A percentile compares a stretch with the other conserved stretches of the same genome.
Conservation (phyloP, 768 basidiomycete species). For the Naganishia vishniacii region DNA sequence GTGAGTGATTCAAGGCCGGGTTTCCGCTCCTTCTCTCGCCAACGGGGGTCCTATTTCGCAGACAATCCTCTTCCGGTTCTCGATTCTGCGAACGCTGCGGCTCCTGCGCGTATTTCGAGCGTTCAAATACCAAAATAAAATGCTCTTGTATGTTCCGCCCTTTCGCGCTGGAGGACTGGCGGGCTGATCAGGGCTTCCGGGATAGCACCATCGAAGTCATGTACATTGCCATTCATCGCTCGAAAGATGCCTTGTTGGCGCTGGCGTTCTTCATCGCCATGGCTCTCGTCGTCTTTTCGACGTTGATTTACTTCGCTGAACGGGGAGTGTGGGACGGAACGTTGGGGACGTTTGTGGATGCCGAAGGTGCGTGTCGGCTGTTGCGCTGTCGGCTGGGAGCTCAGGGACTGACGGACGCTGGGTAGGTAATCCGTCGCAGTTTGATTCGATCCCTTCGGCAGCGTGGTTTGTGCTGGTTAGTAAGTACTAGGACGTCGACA, state of each 20-base stretch:
- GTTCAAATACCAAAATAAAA: slow-evolving; percentile 60
- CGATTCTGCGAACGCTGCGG: slow-evolving; percentile 82
- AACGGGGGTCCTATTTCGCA: too few relatives aligned
- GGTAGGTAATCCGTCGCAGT: slow-evolving; percentile 44
- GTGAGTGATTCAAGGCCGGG: slow-evolving; percentile 51
- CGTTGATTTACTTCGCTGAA: slow-evolving; percentile 84
- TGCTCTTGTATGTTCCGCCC: slow-evolving; percentile 36
- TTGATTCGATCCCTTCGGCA: slow-evolving; percentile 65
- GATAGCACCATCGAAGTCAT: slow-evolving; percentile 58
- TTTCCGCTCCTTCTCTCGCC: too few relatives aligned
- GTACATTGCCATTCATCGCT: slow-evolving; percentile 79
- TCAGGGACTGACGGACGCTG: slow-evolving; percentile 41
- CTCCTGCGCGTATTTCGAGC: slow-evolving; percentile 82
- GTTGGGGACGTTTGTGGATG: slow-evolving; percentile 73
- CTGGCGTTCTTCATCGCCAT: slow-evolving; percentile 83
- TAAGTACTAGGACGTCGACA: slow-evolving; percentile 11
- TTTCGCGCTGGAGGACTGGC: not conserved
- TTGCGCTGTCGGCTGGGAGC: not conserved
- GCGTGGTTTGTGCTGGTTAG: slow-evolving; percentile 60
- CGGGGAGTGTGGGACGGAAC: slow-evolving; percentile 81
- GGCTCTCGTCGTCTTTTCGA: slow-evolving; percentile 81
- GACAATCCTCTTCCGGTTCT: slow-evolving; percentile 83
- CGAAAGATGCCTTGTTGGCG: slow-evolving; percentile 78
- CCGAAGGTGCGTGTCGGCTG: slow-evolving; percentile 61
- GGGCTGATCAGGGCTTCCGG: slow-evolving; percentile 59